Base-by-base conservation (phyloP, 257 asterid genomes). In the Plantago ovata region DNA sequence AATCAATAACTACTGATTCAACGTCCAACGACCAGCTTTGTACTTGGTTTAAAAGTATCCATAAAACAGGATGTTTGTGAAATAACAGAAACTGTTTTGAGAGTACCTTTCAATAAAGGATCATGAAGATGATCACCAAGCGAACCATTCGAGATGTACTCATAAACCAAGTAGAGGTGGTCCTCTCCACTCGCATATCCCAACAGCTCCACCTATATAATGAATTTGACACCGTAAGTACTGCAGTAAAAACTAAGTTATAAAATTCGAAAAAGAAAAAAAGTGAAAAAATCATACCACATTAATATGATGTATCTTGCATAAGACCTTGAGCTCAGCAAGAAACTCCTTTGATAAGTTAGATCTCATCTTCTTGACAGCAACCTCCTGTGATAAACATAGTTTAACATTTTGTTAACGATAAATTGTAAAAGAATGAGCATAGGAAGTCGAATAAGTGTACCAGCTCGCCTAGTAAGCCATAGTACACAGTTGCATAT, bases 351-450 rank as follows among this genome's bases (percentile, higher is more conserved):
- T 89, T n/a, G 87, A 77, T 74, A 78, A 79, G 79, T 76, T 81
- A 5, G 95, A 85, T 69, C 91, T 79, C 96, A 89, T 89, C 74
- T 81, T 83, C 82, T 89, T 89, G 71, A 89, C 68, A 62, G 96
- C 96, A 66, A 83, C 79, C 69, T 85, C 84, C 96, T 89, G 82
- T n/a, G 75, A 16, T 64, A 15, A 56, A 56, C 61, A 11, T 12
- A 3, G 44, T 40, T 18, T 2, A 20, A 19, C 9, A 10, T 7
- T 38, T 41, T 11, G 39, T 32, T 13, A 15, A 41, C 33, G 10
- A 53, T 53, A 13, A 55, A 32, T 16, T 3, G 4, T 19, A 2
- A 15, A n/a, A 15, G 6, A 33, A 11, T 10, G n/a, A 6, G 1
- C 10, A 61, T 16, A 46, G 15, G 47, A 66, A 41, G 22, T 38